Evolutionary conservation across 2,329 filamentous ascomycete genomes (phyloP).

Genomic region (Pestalotiopsis sp.): DNA sequence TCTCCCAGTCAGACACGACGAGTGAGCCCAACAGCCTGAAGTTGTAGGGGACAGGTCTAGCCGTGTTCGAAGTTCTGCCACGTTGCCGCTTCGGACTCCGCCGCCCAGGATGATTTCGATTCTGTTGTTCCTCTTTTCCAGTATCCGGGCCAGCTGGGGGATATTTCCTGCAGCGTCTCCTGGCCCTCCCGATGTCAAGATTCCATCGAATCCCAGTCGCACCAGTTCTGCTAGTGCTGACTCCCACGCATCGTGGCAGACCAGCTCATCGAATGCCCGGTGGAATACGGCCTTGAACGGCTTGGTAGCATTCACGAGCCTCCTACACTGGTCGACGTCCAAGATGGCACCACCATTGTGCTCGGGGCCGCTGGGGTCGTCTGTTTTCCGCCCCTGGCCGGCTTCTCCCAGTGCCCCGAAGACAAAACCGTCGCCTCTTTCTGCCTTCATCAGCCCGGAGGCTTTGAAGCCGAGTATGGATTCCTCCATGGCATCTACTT

Average conservation of each 20-base stretch:
- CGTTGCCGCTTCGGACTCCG: slow-evolving; percentile 46
- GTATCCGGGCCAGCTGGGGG: slow-evolving; percentile 35
- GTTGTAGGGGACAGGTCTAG: slow-evolving; percentile 26
- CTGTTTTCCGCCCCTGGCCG: not conserved
- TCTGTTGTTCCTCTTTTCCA: slow-evolving; percentile 22
- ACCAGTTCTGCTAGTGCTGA: slow-evolving; percentile 35
- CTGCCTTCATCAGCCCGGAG: slow-evolving; percentile 35
- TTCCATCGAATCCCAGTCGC: slow-evolving; percentile 46
- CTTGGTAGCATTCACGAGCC: slow-evolving; percentile 40
- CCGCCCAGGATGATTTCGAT: slow-evolving; percentile 55
- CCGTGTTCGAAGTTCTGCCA: slow-evolving; percentile 26
- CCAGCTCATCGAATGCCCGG: slow-evolving; percentile 51
- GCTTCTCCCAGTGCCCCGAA: slow-evolving; percentile 45
- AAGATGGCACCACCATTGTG: slow-evolving; percentile 25
- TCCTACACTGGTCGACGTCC: slow-evolving; percentile 39
- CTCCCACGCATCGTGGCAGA: slow-evolving; percentile 18
- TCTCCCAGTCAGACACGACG: slow-evolving; percentile 38
- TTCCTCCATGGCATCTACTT: slow-evolving; percentile 44
- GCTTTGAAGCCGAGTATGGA: slow-evolving; percentile 38
- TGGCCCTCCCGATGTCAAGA: slow-evolving; percentile 54
- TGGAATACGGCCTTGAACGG: slow-evolving; percentile 53
- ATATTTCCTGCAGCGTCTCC: slow-evolving; percentile 42
- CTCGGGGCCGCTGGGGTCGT: not conserved
- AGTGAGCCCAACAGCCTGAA: slow-evolving; percentile 44
- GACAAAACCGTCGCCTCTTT: slow-evolving; percentile 55